Percentiles rank a stretch among this genome's conserved stretches.
Conservation (phyloP, 2,329 filamentous ascomycete species). For the Microascus cirrosus region DNA sequence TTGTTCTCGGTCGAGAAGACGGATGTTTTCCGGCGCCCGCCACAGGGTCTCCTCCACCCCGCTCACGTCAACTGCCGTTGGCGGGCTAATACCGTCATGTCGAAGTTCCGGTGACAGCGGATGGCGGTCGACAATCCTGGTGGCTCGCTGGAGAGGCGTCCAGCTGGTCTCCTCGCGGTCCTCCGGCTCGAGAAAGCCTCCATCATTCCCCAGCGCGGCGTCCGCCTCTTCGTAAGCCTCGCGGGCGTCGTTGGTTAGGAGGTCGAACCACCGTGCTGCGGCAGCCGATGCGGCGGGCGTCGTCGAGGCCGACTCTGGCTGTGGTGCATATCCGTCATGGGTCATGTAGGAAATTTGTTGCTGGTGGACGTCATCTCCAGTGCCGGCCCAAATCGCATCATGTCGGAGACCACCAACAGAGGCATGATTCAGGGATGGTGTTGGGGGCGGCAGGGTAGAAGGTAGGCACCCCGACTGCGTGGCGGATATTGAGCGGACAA, state of each 20-base stretch:
- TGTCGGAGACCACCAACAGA: background rate
- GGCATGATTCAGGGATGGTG: background rate
- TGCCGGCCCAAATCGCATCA: background rate
- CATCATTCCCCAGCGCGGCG: background rate
- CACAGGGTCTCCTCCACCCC: conserved; percentile 11
- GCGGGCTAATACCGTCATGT: background rate
- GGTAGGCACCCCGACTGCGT: conserved; percentile 4
- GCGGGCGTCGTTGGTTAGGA: conserved; percentile 11
- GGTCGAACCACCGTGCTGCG: conserved; percentile 14
- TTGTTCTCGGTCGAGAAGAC: conserved; percentile 11
- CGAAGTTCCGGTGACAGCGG: background rate
- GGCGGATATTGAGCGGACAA: conserved; percentile 8
- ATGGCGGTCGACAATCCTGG: conserved; percentile 10
- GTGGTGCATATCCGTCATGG: background rate
- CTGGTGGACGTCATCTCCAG: background rate
- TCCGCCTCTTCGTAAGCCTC: background rate
- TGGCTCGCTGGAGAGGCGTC: background rate
- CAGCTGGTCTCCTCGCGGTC: background rate
- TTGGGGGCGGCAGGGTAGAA: background rate
- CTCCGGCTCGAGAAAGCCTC: background rate
- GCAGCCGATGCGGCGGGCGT: conserved; percentile 12
- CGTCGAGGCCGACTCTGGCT: conserved; percentile 11
- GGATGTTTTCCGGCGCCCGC: conserved; percentile 11
- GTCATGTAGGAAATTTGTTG: conserved; percentile 4
- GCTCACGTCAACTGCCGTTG: background rate